phyloP scores from a whole-genome alignment of 2,329 filamentous ascomycete species.

The Pestalotiopsis sp. region DNA sequence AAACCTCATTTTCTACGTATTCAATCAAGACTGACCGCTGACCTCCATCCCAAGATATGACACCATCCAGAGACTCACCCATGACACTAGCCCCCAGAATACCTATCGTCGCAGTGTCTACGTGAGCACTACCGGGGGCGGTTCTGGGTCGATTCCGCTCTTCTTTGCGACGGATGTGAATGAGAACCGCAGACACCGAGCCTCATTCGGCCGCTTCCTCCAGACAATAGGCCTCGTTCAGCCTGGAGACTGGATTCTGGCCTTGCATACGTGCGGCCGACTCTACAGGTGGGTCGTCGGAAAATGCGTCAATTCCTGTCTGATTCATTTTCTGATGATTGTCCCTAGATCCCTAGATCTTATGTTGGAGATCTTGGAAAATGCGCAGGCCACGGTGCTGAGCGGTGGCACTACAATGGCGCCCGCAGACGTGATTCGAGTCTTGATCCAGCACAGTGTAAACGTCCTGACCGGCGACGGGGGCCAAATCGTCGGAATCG shows the following conservation, averaged over 20 bases:
- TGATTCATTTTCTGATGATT: background rate
- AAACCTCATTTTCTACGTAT: background rate
- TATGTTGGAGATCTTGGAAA: constrained; percentile 40
- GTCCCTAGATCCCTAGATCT: constrained; percentile 40
- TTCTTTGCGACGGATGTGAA: constrained; percentile 42
- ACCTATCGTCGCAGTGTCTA: constrained; percentile 41
- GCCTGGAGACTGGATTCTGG: constrained; percentile 41
- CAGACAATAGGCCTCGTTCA: constrained; percentile 31
- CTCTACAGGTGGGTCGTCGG: constrained; percentile 38
- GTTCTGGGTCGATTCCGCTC: constrained; percentile 32
- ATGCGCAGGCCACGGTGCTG: constrained; percentile 42
- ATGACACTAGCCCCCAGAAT: constrained; percentile 36
- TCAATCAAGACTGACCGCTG: background rate
- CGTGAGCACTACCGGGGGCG: constrained; percentile 44
- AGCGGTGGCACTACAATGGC: constrained; percentile 35
- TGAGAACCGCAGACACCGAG: constrained; percentile 45
- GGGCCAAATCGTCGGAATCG: constrained; percentile 39
- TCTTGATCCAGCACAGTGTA: constrained; percentile 33
- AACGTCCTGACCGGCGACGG: constrained; percentile 42
- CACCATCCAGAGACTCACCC: constrained; percentile 35
- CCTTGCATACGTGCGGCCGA: constrained; percentile 36
- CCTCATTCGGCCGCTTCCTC: constrained; percentile 35
- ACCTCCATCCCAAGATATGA: constrained; percentile 33
- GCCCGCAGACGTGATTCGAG: constrained; percentile 24
- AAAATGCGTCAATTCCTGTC: background rate